Percentiles rank a stretch among this genome's conserved stretches.
Evolutionary conservation across 2,329 filamentous ascomycete species (phyloP).

Genomic region (Colletotrichum orbiculare): DNA sequence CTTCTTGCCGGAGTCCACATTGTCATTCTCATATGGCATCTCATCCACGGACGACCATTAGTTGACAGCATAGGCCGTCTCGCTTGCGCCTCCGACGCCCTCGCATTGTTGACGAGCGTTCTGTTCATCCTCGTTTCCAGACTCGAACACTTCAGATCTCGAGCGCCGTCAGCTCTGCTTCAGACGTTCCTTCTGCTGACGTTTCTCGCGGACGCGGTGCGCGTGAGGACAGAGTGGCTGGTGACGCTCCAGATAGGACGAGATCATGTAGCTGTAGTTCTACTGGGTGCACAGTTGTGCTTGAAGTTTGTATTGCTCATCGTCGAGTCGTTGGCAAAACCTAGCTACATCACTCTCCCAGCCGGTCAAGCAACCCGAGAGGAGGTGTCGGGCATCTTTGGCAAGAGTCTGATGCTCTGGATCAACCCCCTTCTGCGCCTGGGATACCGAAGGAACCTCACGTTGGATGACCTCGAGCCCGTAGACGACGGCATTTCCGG

Average conservation of each 20-base stretch:
- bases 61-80: neutral
- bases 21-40: too few species aligned
- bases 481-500: constrained; percentile 14
- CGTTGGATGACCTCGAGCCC: constrained; percentile 15
- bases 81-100: neutral
- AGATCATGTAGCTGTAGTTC: neutral
- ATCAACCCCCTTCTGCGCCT: constrained; percentile 10
- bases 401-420: constrained; percentile 14
- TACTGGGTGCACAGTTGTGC: neutral
- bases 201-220: neutral
- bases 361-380: constrained; percentile 6
- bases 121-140: constrained; percentile 3
- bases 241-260: neutral
- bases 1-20: too few species aligned
- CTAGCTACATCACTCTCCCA: neutral
- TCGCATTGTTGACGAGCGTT: neutral
- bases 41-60: too few species aligned
- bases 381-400: constrained; percentile 14
- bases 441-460: constrained; percentile 13
- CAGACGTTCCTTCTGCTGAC: constrained; percentile 8
- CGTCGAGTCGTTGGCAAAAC: neutral
- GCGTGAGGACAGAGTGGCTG: neutral
- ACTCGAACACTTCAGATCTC: constrained; percentile 1
- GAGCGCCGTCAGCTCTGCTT: constrained; percentile 10
- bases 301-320: neutral